Evolutionary conservation across 2,329 filamentous ascomycete species (phyloP).

Genomic region (Seiridium unicorne): DNA sequence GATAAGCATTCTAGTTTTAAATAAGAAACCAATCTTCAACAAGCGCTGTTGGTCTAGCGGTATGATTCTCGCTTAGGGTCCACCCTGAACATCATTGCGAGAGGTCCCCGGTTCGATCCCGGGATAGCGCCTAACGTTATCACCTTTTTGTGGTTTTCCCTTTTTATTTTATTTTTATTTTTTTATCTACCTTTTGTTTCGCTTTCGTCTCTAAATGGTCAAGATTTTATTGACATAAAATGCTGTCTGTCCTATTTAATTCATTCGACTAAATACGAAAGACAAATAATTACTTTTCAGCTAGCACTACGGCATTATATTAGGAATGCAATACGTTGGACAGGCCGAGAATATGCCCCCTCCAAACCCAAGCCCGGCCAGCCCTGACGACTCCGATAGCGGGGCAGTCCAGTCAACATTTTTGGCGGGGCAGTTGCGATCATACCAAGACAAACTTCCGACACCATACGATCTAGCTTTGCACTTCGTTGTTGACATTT

Average conservation of each 20-base stretch:
- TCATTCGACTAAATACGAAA: too few relatives aligned
- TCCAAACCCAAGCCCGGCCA: background rate
- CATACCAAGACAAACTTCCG: background rate
- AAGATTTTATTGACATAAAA: background rate
- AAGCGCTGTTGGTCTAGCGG: slow-evolving; percentile 60
- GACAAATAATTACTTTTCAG: too few relatives aligned
- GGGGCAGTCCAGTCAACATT: slow-evolving; percentile 8
- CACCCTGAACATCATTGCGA: slow-evolving; percentile 29
- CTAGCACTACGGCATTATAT: background rate
- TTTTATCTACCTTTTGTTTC: background rate
- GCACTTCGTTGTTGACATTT: background rate
- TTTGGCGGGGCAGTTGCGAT: slow-evolving; percentile 10
- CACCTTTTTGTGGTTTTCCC: slow-evolving; percentile 10
- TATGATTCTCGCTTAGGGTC: slow-evolving; percentile 71
- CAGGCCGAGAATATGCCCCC: background rate
- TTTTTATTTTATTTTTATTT: background rate
- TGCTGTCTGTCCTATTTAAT: background rate
- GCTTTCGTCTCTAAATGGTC: background rate
- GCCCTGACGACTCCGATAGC: background rate
- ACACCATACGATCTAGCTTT: background rate
- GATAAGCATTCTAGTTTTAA: too few relatives aligned
- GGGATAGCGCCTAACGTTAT: slow-evolving; percentile 26
- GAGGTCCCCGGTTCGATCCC: slow-evolving; percentile 42
- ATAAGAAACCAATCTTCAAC: too few relatives aligned
- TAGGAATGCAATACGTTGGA: background rate